Percentiles rank a stretch among this genome's conserved stretches.
These are phyloP conservation scores for Gastrodia elata DNA, from an alignment of 106 monocot species.

Conservation along the genomic window DNA sequence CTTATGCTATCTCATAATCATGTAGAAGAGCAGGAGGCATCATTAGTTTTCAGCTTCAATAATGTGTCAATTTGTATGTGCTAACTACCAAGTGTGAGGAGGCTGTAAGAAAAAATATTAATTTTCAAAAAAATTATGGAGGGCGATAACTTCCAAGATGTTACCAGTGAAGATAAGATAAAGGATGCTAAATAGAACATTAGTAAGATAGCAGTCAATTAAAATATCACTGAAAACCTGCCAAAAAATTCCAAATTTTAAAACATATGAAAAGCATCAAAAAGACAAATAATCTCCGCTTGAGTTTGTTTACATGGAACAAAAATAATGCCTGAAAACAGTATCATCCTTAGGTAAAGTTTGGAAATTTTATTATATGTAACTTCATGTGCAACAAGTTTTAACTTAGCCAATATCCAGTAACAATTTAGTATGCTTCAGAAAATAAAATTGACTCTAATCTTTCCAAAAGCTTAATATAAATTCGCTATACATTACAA, in stretches of 20 bases:
- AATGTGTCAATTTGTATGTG: not conserved
- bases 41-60: not conserved
- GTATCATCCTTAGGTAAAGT: no score
- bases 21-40: not conserved
- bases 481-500: conserved; percentile 1
- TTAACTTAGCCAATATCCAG: not conserved
- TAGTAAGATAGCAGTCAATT: not conserved
- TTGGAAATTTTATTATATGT: no score
- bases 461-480: not conserved
- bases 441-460: not conserved
- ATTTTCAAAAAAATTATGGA: not conserved
- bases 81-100: not conserved
- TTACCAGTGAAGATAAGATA: not conserved
- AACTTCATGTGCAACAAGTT: not conserved
- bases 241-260: not conserved
- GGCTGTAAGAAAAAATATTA: not conserved
- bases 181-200: not conserved
- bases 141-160: not conserved
- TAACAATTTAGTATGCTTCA: not conserved
- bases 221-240: not conserved
- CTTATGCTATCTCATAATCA: not conserved
- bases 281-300: no score
- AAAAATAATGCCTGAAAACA: no score
- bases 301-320: no score
- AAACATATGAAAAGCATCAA: no score